Evolutionary conservation across 805 yeast genomes (phyloP).

Genomic region (Middelhovenomyces tepae): DNA sequence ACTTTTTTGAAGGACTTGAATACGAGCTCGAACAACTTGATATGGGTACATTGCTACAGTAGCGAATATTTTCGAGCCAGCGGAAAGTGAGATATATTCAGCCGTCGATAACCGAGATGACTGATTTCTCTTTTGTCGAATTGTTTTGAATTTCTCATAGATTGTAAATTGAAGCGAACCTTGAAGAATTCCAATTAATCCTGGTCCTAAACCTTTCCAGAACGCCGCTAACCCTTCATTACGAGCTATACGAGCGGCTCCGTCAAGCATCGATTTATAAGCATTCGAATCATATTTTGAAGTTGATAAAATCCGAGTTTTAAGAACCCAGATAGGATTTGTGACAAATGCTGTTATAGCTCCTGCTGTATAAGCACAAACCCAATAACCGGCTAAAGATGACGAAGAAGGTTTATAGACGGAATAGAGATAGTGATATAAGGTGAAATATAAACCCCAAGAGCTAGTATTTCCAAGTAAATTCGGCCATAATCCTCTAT

Average conservation of each 20-base stretch:
- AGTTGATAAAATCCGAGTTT: constrained; percentile 74
- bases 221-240: constrained; percentile 55
- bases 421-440: constrained; percentile 56
- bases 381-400: constrained; percentile 29
- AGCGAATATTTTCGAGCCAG: constrained; percentile 58
- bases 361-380: constrained; percentile 65
- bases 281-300: constrained; percentile 35
- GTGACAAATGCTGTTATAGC: constrained; percentile 64
- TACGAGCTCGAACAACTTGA: constrained; percentile 69
- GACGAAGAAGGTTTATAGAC: constrained; percentile 13
- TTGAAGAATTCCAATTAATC: constrained; percentile 76
- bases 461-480: constrained; percentile 75
- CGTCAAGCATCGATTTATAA: constrained; percentile 50
- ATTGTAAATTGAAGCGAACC: constrained; percentile 82
- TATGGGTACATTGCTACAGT: constrained; percentile 69
- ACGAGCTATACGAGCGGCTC: constrained; percentile 38
- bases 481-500: constrained; percentile 76
- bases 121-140: constrained; percentile 15
- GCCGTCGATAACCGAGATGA: constrained; percentile 27
- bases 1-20: constrained; percentile 42
- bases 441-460: constrained; percentile 81
- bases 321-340: constrained; percentile 92
- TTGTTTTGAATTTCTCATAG: constrained; percentile 65
- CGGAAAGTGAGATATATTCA: constrained; percentile 60
- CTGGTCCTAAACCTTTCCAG: constrained; percentile 68